Evolutionary conservation across 2,329 filamentous ascomycete genomes (phyloP), one percentile per base, ranked within the genome.

Genomic region (Penicillium fuscoglaucum): DNA sequence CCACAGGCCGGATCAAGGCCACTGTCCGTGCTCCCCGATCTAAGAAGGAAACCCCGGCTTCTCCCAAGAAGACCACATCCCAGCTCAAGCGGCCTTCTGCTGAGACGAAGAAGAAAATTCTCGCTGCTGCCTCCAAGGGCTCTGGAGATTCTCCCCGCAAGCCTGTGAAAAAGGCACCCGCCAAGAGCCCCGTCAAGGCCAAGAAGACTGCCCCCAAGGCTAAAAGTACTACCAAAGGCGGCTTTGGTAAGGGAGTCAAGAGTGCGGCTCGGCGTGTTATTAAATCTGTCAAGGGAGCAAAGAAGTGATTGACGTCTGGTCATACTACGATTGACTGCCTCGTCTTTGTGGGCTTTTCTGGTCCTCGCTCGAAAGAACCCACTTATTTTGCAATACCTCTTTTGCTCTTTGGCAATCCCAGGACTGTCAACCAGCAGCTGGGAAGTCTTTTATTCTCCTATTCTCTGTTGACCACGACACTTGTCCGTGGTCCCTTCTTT

Each of bases 101-200:
- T 17, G 67, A 67, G 48, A 69, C 70, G 31, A 73, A 72, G 59
- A 67, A 66, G 33, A 68, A 69, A 44, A 69, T 72, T 17, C 59
- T 68, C 13, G 64, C 62, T 45, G 61, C 64, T 50, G 66, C 66
- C 39, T 64, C 66, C 13, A 68, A 67, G 35, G 69, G 68, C 43
- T 57, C 63, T 17, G 55, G 43, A 3, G 15, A n/a, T 31, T 50
- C 57, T 46, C 54, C 58, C 44, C 56, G 48, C 35, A 63, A 66
- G 19, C 17, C 62, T 44, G 49, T 47, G 9, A 57, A 33, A 26
- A 63, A 64, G 37, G 28, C 48, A 6, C 53, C 55, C 0, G 31
- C 35, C n/a, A 63, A 63, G 48, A 61, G 56, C n/a, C 59, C 62
- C 4, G 55, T 57, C 21, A 66, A 66, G 26, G 55, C 58, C 13